A percentile compares a stretch with the other conserved stretches of the same genome.
phyloP scores from a whole-genome alignment of 768 basidiomycete genomes.

The Trametes punicea region DNA sequence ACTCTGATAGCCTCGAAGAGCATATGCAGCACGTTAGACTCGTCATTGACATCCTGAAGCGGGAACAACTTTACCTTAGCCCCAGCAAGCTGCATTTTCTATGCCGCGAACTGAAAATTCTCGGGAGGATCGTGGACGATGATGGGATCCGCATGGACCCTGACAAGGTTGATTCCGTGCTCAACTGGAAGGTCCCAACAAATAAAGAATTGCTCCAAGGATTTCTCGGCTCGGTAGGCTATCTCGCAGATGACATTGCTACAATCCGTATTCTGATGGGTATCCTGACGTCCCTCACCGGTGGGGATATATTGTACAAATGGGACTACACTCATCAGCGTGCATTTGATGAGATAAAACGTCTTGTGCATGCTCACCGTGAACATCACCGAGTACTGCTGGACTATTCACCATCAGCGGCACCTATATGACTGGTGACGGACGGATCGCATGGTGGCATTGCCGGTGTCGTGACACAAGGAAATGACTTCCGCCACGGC shows the following conservation, averaged over 20 bases:
- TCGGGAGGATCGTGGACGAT: slow-evolving; percentile 26
- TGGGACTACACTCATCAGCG: background rate
- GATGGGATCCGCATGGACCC: slow-evolving; percentile 27
- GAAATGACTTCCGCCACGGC: background rate
- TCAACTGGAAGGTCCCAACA: slow-evolving; percentile 28
- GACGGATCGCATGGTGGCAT: background rate
- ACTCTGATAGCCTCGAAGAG: no score
- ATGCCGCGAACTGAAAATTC: slow-evolving; percentile 13
- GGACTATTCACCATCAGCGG: background rate
- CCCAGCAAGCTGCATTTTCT: background rate
- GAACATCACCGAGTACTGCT: background rate
- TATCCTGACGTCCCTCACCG: slow-evolving; percentile 23
- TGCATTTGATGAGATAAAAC: background rate
- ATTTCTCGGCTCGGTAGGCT: slow-evolving; percentile 28
- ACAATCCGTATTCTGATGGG: slow-evolving; percentile 35
- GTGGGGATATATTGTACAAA: background rate
- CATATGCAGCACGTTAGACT: no score
- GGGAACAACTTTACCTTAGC: slow-evolving; percentile 18
- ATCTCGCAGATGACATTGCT: slow-evolving; percentile 16
- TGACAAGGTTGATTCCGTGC: slow-evolving; percentile 23
- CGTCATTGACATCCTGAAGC: slow-evolving; percentile 6
- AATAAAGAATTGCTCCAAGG: slow-evolving; percentile 25
- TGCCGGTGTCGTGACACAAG: background rate
- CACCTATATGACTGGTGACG: background rate
- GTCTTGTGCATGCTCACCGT: background rate